Percentiles rank a stretch among this genome's conserved stretches.
Evolutionary conservation across 805 yeast genomes (phyloP).

Genomic region (Teunomyces kruisii): DNA sequence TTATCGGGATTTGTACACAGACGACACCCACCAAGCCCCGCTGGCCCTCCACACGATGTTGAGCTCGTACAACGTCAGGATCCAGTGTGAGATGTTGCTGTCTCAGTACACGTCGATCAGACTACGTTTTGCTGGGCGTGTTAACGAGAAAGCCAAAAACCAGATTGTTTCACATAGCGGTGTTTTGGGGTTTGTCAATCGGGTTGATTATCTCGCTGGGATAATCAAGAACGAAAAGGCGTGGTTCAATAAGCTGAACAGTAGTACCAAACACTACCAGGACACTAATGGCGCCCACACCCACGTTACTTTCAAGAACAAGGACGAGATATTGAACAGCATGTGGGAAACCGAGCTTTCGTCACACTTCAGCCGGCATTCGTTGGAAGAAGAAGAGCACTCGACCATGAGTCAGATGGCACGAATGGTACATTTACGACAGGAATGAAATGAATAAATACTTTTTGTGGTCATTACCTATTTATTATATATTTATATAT

Average conservation of each 20-base stretch:
- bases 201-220: conserved; percentile 6
- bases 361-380: neutral
- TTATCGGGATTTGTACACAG: conserved; percentile 26
- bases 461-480: neutral
- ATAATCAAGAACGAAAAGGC: neutral
- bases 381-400: neutral
- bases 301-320: conserved; percentile 1
- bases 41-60: neutral
- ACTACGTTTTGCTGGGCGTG: conserved; percentile 27
- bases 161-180: conserved; percentile 21
- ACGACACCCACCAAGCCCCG: conserved; percentile 5
- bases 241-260: neutral
- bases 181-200: conserved; percentile 26
- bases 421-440: neutral
- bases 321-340: conserved; percentile 3
- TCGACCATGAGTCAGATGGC: neutral
- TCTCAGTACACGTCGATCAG: conserved; percentile 39
- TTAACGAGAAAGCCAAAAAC: conserved; percentile 5
- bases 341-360: conserved; percentile 12
- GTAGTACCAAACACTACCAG: too few species aligned
- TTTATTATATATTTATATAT: neutral
- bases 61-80: conserved; percentile 22
- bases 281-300: neutral
- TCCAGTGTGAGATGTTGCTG: conserved; percentile 36
- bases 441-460: neutral